phyloP scores from a whole-genome alignment of 495 filamentous ascomycete species.

The Evansstolkia leycettana region DNA sequence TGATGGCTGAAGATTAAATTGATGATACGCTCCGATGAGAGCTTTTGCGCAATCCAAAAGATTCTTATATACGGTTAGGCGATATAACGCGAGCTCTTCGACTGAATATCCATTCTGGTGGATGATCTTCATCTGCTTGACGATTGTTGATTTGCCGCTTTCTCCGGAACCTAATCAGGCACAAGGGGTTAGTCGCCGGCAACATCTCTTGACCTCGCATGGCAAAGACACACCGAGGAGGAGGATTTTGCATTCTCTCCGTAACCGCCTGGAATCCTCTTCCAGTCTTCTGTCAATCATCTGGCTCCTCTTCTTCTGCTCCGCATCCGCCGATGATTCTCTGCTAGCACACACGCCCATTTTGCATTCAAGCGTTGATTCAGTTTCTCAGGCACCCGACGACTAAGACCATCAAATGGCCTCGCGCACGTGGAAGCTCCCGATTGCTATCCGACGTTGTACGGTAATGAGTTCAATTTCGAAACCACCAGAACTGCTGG shows the following conservation, averaged over 20 bases:
- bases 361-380: constrained; percentile 15
- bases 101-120: constrained; percentile 92
- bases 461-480: too few relatives aligned
- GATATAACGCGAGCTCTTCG: constrained; percentile 85
- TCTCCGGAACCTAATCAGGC: constrained; percentile 63
- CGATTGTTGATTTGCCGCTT: constrained; percentile 97
- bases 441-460: too few relatives aligned
- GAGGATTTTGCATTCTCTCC: constrained; percentile 97
- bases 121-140: constrained; percentile 99
- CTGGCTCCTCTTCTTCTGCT: constrained; percentile 89
- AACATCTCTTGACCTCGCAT: neutral
- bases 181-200: neutral
- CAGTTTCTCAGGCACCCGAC: neutral
- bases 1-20: constrained; percentile 70
- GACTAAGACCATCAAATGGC: neutral
- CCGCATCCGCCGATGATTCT: constrained; percentile 60
- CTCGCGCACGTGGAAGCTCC: too few relatives aligned
- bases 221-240: constrained; percentile 58
- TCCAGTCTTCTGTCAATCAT: constrained; percentile 85
- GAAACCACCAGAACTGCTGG: too few relatives aligned
- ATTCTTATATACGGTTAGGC: constrained; percentile 95
- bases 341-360: constrained; percentile 92
- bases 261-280: constrained; percentile 80
- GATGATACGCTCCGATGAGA: constrained; percentile 74
- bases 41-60: constrained; percentile 91